A percentile compares a stretch with the other conserved stretches of the same genome.
Evolutionary conservation across 441 rosid species (phyloP).

Genomic region (Erysimum cheiri): DNA sequence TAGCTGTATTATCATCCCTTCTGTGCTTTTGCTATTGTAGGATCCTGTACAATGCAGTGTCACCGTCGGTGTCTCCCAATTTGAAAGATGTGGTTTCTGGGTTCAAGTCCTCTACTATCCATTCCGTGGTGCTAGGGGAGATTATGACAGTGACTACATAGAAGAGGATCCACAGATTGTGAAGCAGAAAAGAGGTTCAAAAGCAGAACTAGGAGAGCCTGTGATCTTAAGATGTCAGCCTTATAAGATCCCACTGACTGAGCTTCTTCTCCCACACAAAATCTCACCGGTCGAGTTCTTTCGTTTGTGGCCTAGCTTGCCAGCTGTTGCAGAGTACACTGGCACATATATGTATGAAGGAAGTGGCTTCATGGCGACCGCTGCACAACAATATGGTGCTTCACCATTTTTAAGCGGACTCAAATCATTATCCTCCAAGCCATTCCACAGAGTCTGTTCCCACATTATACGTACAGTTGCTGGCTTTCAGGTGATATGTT

Average conservation of each 20-base stretch:
- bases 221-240: slow-evolving; percentile 98
- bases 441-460: slow-evolving; percentile 94
- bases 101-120: slow-evolving; percentile 97
- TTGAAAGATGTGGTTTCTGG: slow-evolving; percentile 95
- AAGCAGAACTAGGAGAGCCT: slow-evolving; percentile 94
- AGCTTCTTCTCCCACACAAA: slow-evolving; percentile 94
- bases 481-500: slow-evolving; percentile 83
- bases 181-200: slow-evolving; percentile 82
- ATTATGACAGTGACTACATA: slow-evolving; percentile 84
- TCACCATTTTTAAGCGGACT: slow-evolving; percentile 97
- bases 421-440: slow-evolving; percentile 88
- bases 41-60: slow-evolving; percentile 96
- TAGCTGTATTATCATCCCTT: slow-evolving; percentile 31
- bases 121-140: slow-evolving; percentile 90
- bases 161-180: slow-evolving; percentile 90
- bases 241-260: slow-evolving; percentile 94
- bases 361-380: slow-evolving; percentile 98
- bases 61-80: slow-evolving; percentile 95
- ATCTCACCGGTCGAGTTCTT: slow-evolving; percentile 97
- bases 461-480: slow-evolving; percentile 95
- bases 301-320: slow-evolving; percentile 99
- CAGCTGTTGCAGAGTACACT: slow-evolving; percentile 86
- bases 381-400: slow-evolving; percentile 97
- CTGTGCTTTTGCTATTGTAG: slow-evolving; percentile 51
- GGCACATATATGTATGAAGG: slow-evolving; percentile 94